These are phyloP conservation scores for Phanerochaete carnosa DNA, from an alignment of 768 basidiomycete genomes.

Conservation along the genomic window DNA sequence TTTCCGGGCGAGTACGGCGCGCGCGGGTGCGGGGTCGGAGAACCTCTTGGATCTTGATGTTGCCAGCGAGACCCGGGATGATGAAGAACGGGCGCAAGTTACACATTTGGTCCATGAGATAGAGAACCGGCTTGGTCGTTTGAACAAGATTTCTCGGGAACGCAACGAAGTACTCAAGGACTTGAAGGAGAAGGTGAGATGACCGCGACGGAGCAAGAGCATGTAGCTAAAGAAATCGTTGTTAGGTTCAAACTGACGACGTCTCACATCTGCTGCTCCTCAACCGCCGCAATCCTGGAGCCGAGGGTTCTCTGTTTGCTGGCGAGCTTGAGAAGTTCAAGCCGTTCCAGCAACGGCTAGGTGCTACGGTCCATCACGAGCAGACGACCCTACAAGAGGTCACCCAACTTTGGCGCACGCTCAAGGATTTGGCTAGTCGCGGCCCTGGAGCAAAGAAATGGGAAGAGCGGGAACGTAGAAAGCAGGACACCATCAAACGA, in stretches of 20 bases:
- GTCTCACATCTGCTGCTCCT: constrained; percentile 92
- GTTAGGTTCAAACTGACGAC: constrained; percentile 90
- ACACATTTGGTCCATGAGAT: constrained; percentile 65
- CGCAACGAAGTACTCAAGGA: constrained; percentile 86
- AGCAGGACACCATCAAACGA: constrained; percentile 69
- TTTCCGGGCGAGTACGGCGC: constrained; percentile 50
- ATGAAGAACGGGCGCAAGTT: constrained; percentile 67
- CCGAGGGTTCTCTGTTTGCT: constrained; percentile 87
- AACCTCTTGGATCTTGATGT: constrained; percentile 75
- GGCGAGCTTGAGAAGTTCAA: constrained; percentile 94
- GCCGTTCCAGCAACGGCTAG: constrained; percentile 82
- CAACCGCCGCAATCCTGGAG: constrained; percentile 79
- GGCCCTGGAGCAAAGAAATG: constrained; percentile 73
- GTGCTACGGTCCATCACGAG: constrained; percentile 76
- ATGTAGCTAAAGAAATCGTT: no score
- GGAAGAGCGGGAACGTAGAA: constrained; percentile 78
- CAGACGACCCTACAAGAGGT: constrained; percentile 73
- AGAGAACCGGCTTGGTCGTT: constrained; percentile 70
- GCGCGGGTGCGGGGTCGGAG: constrained; percentile 31
- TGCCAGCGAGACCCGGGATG: constrained; percentile 54
- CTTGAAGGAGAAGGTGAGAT: constrained; percentile 86
- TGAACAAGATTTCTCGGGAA: constrained; percentile 84
- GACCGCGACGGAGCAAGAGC: neutral
- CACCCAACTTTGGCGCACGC: constrained; percentile 63
- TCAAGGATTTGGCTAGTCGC: constrained; percentile 74